Conservation (phyloP, 148 eudicot genomes). For the Silene uniflora region DNA sequence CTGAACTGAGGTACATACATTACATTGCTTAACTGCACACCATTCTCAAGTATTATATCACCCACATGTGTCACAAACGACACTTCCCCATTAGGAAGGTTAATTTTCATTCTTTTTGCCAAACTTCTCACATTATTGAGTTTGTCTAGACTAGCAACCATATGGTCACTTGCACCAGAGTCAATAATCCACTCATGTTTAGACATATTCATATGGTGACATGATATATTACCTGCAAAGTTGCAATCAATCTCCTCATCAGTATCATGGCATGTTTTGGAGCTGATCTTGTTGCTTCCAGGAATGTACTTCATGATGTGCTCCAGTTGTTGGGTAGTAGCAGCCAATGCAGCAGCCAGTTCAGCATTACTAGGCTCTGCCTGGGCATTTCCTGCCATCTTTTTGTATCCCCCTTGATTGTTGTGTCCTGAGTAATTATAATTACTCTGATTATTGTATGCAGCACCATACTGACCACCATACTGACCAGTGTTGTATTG, state of each 20-base stretch:
- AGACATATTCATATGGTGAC: not conserved
- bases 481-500: too few relatives aligned
- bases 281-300: not conserved
- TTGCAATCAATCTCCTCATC: not conserved
- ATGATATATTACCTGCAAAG: not conserved
- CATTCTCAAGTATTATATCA: not conserved
- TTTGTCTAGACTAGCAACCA: not conserved
- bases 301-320: not conserved
- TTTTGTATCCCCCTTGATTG: too few relatives aligned
- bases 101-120: not conserved
- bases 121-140: not conserved
- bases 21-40: not conserved
- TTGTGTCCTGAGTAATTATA: too few relatives aligned
- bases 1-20: not conserved
- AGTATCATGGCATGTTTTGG: not conserved
- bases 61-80: not conserved
- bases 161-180: not conserved
- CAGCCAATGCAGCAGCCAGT: not conserved
- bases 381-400: not conserved
- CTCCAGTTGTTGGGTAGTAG: not conserved
- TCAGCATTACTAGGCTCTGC: not conserved
- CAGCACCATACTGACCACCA: too few relatives aligned
- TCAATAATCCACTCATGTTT: not conserved
- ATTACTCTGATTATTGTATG: too few relatives aligned
- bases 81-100: not conserved